phyloP scores from a whole-genome alignment of 768 basidiomycete species.

The Serendipita vermifera region DNA sequence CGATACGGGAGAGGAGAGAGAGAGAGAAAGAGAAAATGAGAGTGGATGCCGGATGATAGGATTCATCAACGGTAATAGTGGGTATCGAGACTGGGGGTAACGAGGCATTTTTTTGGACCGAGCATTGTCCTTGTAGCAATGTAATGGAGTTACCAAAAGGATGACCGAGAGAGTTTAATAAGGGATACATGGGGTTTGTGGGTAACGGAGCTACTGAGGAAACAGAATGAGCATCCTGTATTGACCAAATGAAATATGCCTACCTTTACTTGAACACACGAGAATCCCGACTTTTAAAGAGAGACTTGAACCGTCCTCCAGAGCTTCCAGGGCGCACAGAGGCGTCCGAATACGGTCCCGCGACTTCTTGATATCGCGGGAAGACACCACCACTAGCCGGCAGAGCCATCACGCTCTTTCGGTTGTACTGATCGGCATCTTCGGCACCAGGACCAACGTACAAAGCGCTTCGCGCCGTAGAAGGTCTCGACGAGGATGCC shows the following conservation, averaged over 20 bases:
- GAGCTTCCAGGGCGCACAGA: neutral
- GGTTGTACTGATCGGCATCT: neutral
- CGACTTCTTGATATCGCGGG: slow-evolving; percentile 3
- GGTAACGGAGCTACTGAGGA: neutral
- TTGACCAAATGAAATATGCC: neutral
- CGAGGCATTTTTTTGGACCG: neutral
- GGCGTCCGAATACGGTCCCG: neutral
- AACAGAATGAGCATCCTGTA: neutral
- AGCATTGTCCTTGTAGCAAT: no score
- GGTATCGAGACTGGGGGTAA: neutral
- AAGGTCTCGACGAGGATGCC: neutral
- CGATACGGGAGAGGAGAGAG: neutral
- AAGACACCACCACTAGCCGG: neutral
- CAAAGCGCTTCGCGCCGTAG: neutral
- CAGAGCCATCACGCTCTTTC: neutral
- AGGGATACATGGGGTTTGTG: neutral
- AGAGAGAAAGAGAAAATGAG: neutral
- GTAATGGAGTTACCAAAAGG: neutral
- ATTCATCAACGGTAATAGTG: neutral
- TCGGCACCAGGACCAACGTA: neutral
- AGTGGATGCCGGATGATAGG: neutral
- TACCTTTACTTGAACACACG: neutral
- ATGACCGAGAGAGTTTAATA: neutral
- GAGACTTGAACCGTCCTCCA: slow-evolving; percentile 4
- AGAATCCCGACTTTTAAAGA: neutral